Evolutionary conservation across 495 filamentous ascomycete genomes (phyloP).

Genomic region (Endocarpon pusillum): DNA sequence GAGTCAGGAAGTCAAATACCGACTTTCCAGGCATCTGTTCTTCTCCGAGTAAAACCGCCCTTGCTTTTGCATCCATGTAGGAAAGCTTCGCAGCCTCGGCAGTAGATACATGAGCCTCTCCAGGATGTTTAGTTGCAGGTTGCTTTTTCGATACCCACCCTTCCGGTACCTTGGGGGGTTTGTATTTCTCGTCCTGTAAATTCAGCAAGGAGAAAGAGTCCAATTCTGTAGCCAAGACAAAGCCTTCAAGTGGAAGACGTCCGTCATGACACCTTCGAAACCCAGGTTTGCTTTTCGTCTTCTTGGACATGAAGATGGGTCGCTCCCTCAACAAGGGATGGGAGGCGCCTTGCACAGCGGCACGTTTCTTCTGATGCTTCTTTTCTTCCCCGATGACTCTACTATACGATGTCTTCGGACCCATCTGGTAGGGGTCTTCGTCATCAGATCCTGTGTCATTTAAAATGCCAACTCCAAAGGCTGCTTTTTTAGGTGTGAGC

Average conservation of each 20-base stretch:
- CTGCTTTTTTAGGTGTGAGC: too few species aligned
- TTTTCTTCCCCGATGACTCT: slow-evolving; percentile 68
- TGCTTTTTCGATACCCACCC: slow-evolving; percentile 59
- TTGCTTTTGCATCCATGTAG: slow-evolving; percentile 56
- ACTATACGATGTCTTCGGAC: slow-evolving; percentile 84
- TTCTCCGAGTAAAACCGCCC: slow-evolving; percentile 74
- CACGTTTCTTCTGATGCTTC: slow-evolving; percentile 54
- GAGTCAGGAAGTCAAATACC: slow-evolving; percentile 83
- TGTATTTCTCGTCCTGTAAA: slow-evolving; percentile 45
- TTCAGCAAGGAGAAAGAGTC: slow-evolving; percentile 35
- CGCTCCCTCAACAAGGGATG: slow-evolving; percentile 53
- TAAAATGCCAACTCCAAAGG: slow-evolving; percentile 72
- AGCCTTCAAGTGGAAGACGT: slow-evolving; percentile 70
- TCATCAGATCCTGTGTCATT: slow-evolving; percentile 97
- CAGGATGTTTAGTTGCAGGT: slow-evolving; percentile 16
- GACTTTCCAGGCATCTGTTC: slow-evolving; percentile 75
- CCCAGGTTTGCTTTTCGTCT: slow-evolving; percentile 38
- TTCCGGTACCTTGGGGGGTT: slow-evolving; percentile 55
- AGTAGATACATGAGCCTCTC: slow-evolving; percentile 42
- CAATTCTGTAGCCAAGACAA: slow-evolving; percentile 44
- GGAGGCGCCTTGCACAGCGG: slow-evolving; percentile 23
- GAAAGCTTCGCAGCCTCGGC: slow-evolving; percentile 60
- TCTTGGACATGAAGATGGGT: slow-evolving; percentile 68
- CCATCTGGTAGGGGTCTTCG: slow-evolving; percentile 85
- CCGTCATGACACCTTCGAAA: slow-evolving; percentile 79